Conservation (phyloP, 768 basidiomycete genomes). For the Panellus pusillus region DNA sequence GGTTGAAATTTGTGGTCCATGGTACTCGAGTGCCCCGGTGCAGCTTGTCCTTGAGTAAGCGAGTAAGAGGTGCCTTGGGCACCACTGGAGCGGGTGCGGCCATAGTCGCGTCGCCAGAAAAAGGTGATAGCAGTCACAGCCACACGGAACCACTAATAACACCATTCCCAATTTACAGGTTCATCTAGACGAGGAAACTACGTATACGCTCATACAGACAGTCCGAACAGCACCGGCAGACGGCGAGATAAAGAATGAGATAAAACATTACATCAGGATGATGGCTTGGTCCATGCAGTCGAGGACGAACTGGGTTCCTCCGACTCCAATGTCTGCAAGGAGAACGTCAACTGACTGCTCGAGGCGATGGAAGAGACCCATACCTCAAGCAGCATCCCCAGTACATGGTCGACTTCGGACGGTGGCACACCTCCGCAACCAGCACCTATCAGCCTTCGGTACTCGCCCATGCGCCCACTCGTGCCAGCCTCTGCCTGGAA, state of each 20-base stretch:
- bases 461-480: slow-evolving; percentile 84
- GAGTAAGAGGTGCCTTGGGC: slow-evolving; percentile 16
- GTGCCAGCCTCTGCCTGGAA: slow-evolving; percentile 92
- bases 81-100: slow-evolving; percentile 6
- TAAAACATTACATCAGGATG: slow-evolving; percentile 11
- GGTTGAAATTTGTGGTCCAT: slow-evolving; percentile 22
- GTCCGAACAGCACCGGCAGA: not conserved
- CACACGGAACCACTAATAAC: too few species aligned
- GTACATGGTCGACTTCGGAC: slow-evolving; percentile 84
- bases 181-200: not conserved
- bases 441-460: slow-evolving; percentile 83
- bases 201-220: not conserved
- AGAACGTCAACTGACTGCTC: not conserved
- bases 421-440: slow-evolving; percentile 87
- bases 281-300: slow-evolving; percentile 38
- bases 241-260: slow-evolving; percentile 13
- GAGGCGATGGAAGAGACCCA: slow-evolving; percentile 4
- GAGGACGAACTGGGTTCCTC: slow-evolving; percentile 73
- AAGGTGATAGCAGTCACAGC: not conserved
- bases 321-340: slow-evolving; percentile 69
- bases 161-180: too few species aligned
- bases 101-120: not conserved
- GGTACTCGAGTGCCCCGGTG: slow-evolving; percentile 11
- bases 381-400: slow-evolving; percentile 85
- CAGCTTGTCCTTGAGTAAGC: not conserved